Conservation (phyloP, 129 eudicot species). For the Ambrosia artemisiifolia region DNA sequence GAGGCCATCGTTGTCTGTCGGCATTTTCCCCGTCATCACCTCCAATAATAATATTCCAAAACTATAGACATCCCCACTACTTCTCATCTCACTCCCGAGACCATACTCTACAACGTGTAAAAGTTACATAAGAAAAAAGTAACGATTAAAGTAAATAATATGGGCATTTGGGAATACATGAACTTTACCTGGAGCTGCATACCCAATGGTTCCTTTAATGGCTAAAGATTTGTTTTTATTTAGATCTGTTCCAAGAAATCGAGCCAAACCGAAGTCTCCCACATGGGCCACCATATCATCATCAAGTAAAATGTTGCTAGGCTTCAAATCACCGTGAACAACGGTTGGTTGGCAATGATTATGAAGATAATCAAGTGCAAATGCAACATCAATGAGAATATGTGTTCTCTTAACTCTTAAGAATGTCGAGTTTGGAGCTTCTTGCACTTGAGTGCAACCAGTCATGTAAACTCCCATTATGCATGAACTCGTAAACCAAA, state of each 20-base stretch:
- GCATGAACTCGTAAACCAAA: constrained; percentile 38
- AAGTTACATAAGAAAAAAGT: neutral
- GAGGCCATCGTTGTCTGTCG: constrained; percentile 16
- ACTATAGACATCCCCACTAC: constrained; percentile 42
- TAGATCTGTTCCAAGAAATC: constrained; percentile 10
- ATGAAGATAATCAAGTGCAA: constrained; percentile 30
- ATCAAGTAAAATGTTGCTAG: constrained; percentile 28
- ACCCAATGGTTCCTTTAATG: constrained; percentile 42
- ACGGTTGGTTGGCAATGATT: constrained; percentile 19
- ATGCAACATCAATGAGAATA: constrained; percentile 26
- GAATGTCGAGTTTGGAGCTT: neutral
- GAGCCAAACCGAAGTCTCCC: constrained; percentile 28
- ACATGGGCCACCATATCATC: constrained; percentile 26
- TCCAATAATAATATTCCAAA: constrained; percentile 36
- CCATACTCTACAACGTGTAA: constrained; percentile 38
- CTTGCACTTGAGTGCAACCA: constrained; percentile 23
- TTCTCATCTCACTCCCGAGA: constrained; percentile 29
- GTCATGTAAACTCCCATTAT: constrained; percentile 29
- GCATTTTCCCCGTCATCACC: constrained; percentile 38
- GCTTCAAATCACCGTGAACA: constrained; percentile 25
- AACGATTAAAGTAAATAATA: neutral
- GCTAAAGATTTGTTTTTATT: constrained; percentile 15
- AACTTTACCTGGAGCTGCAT: constrained; percentile 35
- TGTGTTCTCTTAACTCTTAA: constrained; percentile 8
- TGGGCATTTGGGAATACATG: neutral